Base-by-base conservation (phyloP, 805 yeast species). In the Cyberlindnera saturnus region DNA sequence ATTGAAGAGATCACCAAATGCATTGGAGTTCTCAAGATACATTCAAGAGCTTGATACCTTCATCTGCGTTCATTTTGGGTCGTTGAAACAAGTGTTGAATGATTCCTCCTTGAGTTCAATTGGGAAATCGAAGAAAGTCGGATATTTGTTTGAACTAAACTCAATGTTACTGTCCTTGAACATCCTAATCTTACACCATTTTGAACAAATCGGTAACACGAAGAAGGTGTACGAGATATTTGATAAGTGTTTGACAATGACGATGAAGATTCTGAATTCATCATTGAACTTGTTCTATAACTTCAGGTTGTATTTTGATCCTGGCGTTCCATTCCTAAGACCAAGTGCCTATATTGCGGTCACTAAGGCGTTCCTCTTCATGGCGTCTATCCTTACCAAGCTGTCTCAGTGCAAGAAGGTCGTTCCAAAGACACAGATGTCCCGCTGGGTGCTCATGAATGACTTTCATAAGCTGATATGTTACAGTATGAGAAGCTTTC, bases 261-360 rank as follows among this genome's bases (percentile, higher is more conserved):
- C 57, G 14, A 48, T 61, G 14, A 70, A 66, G 31, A 51, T 71
- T 14, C 34, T 63, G 3, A 66, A 70, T 14, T 53, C 61, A 5
- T 57, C 62, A 32, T 45, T 57, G 44, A 61, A 63, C 20, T 44
- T 73, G 26, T 52, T 68, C 18, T 50, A 49, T 31, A 62, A 65
- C 40, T 59, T 65, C 43, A 47, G 55, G 2, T 34, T 49, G 1
- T 66, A 67, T 50, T 74, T 75, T 2, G 51, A 56, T 2, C 26
- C 40, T 3, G 69, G 71, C 0, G 65, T 70, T 3, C 74, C 66
- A 36, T 59, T 66, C 38, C 53, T 77, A 29, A 74, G 67, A 42
- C 78, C 81, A 17, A 13, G 42, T 6, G 48, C 54, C 0, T 42
- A 40, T n/a, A 34, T 14, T 17, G 47, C 56, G 1, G 32, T 52